Evolutionary conservation across 768 basidiomycete species (phyloP).

Genomic region (Asterophora lycoperdoides): DNA sequence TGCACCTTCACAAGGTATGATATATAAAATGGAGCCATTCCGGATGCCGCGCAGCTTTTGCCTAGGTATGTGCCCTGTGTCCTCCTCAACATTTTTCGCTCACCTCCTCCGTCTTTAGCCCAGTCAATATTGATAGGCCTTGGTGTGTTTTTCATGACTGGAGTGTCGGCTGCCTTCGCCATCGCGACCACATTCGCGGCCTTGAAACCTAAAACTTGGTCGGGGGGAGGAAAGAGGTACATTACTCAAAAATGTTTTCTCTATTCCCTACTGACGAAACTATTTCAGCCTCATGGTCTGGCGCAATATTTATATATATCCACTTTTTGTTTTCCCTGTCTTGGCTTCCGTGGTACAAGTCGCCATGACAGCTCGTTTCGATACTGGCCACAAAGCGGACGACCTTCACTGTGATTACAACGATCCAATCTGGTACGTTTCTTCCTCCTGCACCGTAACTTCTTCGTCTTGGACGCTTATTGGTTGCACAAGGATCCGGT

Average conservation of each 20-base stretch:
- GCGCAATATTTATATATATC: constrained; percentile 40
- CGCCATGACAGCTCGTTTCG: constrained; percentile 36
- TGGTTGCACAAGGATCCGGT: constrained; percentile 45
- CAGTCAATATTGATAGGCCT: constrained; percentile 43
- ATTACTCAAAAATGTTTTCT: constrained; percentile 15
- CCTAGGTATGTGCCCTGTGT: constrained; percentile 34
- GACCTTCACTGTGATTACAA: constrained; percentile 58
- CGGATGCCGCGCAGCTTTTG: constrained; percentile 59
- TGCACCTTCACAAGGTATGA: constrained; percentile 40
- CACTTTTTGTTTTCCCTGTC: constrained; percentile 47
- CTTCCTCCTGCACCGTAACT: background rate
- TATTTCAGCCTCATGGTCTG: constrained; percentile 43
- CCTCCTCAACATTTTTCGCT: background rate
- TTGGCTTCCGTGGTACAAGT: constrained; percentile 40
- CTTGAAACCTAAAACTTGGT: constrained; percentile 40
- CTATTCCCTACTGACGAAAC: constrained; percentile 1
- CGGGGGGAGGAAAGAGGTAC: constrained; percentile 27
- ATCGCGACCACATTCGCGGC: constrained; percentile 39
- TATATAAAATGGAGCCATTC: constrained; percentile 59
- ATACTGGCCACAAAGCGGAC: constrained; percentile 44
- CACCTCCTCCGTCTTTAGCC: constrained; percentile 21
- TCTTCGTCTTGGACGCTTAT: background rate
- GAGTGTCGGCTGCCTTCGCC: constrained; percentile 39
- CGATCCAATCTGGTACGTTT: constrained; percentile 52
- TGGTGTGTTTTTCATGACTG: constrained; percentile 41